A percentile compares a stretch with the other conserved stretches of the same genome.
Conservation (phyloP, 805 yeast genomes). For the Ogataea glucozyma region DNA sequence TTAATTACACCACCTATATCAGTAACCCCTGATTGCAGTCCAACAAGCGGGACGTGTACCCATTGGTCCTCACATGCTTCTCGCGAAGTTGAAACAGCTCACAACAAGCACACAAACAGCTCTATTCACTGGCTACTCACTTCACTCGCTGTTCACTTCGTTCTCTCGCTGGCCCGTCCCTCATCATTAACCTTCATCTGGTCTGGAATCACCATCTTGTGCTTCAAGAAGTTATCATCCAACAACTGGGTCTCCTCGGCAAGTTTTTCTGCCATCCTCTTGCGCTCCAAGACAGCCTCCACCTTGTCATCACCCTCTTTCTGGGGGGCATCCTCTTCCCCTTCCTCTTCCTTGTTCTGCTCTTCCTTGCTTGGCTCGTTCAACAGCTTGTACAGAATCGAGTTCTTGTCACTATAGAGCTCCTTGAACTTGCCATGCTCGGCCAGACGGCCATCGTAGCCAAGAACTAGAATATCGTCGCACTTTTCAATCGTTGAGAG, state of each 20-base stretch:
- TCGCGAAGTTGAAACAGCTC: too few species aligned
- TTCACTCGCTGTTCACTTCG: not conserved
- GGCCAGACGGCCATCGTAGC: constrained; percentile 71
- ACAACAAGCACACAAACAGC: too few species aligned
- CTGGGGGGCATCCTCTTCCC: constrained; percentile 6
- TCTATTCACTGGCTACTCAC: too few species aligned
- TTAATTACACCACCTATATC: too few species aligned
- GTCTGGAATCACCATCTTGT: constrained; percentile 24
- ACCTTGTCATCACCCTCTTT: constrained; percentile 10
- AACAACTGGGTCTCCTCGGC: constrained; percentile 20
- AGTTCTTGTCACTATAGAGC: constrained; percentile 45
- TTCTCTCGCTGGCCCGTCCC: not conserved
- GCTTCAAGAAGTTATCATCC: constrained; percentile 23
- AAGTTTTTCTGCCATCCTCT: constrained; percentile 12
- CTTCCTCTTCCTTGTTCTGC: constrained; percentile 15
- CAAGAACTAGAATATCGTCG: constrained; percentile 78
- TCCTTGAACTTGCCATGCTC: constrained; percentile 72
- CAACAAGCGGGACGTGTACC: too few species aligned
- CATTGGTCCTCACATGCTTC: too few species aligned
- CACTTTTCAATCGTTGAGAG: constrained; percentile 84
- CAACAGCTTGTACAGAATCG: constrained; percentile 35
- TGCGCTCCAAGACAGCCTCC: not conserved
- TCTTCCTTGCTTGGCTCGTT: constrained; percentile 30
- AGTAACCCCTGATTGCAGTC: too few species aligned
- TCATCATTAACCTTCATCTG: not conserved